Evolutionary conservation across 2,329 filamentous ascomycete species (phyloP).

Genomic region (Aschersonia sp.): DNA sequence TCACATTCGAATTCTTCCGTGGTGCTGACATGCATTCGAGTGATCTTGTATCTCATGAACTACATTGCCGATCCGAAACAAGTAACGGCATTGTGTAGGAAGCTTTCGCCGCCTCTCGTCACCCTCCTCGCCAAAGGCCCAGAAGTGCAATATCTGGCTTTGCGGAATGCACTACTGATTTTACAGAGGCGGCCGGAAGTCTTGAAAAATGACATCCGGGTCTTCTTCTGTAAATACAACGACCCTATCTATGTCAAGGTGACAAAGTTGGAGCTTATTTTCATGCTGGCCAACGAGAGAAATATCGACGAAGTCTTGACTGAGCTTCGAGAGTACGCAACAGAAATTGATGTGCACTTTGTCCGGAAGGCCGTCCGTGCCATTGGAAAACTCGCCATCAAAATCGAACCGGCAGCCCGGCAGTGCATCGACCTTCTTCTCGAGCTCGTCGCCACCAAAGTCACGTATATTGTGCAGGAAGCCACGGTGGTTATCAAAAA

Average conservation of each 20-base stretch:
- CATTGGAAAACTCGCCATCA: constrained; percentile 96
- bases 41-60: constrained; percentile 96
- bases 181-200: constrained; percentile 87
- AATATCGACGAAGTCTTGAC: constrained; percentile 94
- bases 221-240: constrained; percentile 99
- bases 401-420: constrained; percentile 86
- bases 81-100: constrained; percentile 73
- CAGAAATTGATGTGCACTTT: constrained; percentile 97
- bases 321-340: constrained; percentile 90
- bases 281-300: constrained; percentile 91
- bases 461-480: constrained; percentile 97
- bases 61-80: constrained; percentile 90
- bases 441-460: constrained; percentile 91
- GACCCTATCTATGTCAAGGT: constrained; percentile 99
- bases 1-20: constrained; percentile 96
- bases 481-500: constrained; percentile 97
- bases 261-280: constrained; percentile 94
- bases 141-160: constrained; percentile 93
- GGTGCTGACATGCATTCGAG: constrained; percentile 87
- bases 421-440: constrained; percentile 86
- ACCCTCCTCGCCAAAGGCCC: constrained; percentile 91
- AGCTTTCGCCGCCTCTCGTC: constrained; percentile 86
- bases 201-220: constrained; percentile 86
- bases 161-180: constrained; percentile 87
- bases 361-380: constrained; percentile 94